Base-by-base conservation (phyloP, 495 filamentous ascomycete species). In the Letharia lupina region DNA sequence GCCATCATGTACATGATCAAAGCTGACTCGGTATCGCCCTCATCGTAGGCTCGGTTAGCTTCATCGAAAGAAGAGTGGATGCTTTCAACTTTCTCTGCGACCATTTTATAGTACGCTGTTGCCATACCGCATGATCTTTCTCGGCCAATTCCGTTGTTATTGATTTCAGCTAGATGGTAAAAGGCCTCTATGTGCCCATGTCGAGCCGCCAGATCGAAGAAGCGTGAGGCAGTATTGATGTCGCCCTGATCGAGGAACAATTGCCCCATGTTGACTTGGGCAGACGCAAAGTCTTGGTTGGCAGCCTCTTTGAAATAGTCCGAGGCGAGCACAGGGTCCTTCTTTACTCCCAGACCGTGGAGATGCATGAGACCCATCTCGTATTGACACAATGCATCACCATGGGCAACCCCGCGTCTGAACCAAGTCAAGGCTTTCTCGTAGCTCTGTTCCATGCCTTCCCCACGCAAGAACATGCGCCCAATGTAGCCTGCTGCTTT, bases 131-230 rank as follows among this genome's bases (percentile, higher is more conserved):
- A 99, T 47, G 89, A 89, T 65, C 87, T 84, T 59, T 96, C 90
- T 57, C 89, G 80, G 20, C 89, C 91, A 61, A 95, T 79, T 0
- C 91, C 93, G 63, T 89, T 84, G 67, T 92, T 86, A 60, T 84
- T 89, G 75, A 97, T 84, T 75, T 98, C 94, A 0, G 91, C 94
- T 4, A 99, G 87, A 73, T 95, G 96, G 77, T 98, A 99, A 70
- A 89, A 93, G 2, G 94, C 89, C 75, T 98, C 94, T 68, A 98
- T 90, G 74, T 90, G 90, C 18, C 87, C 87, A 77, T 92, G 91
- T 44, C 91, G 83, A 60, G 89, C 89, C 28, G 95, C 94, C n/a
- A 94, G 80, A 68, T 98, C 93, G 67, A 99, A 97, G 72, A 96
- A 96, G 42, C 85, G 82, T 52, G 84, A 89, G 6, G 94, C 94